These are phyloP conservation scores for Dryadomyces quercivorus DNA, from an alignment of 2,329 filamentous ascomycete species.

Conservation along the genomic window DNA sequence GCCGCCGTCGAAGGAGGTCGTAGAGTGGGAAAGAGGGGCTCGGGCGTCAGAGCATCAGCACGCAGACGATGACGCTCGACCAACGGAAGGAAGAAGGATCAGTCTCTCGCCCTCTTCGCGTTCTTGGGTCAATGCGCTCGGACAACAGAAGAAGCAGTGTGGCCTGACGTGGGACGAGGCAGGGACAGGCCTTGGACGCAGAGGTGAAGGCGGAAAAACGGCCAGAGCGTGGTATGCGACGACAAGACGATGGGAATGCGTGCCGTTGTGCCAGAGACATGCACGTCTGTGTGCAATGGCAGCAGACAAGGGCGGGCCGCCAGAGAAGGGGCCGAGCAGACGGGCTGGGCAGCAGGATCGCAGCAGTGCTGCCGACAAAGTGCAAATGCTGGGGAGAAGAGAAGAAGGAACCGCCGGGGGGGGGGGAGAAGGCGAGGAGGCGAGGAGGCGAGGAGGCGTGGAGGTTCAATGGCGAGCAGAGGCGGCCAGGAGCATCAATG, in stretches of 20 bases:
- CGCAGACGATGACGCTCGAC: too few relatives aligned
- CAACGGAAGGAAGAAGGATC: too few relatives aligned
- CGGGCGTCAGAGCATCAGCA: too few relatives aligned
- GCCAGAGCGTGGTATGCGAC: not conserved
- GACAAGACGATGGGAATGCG: not conserved
- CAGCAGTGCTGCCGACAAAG: not conserved
- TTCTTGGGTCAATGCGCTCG: not conserved
- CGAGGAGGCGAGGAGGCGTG: not conserved
- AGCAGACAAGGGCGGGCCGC: not conserved
- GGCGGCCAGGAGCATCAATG: not conserved
- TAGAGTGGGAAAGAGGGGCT: too few relatives aligned
- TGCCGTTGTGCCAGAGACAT: not conserved
- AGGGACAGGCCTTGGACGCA: not conserved
- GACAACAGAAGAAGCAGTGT: not conserved
- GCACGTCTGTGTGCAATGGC: not conserved
- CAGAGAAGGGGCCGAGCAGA: not conserved
- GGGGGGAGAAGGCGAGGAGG: not conserved
- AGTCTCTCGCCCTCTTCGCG: too few relatives aligned
- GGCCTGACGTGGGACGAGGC: not conserved
- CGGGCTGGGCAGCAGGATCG: not conserved
- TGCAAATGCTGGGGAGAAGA: not conserved
- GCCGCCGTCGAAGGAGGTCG: too few relatives aligned
- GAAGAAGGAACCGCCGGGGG: not conserved
- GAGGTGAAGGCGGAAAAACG: not conserved
- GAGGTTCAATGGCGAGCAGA: not conserved